Evolutionary conservation across 768 basidiomycete species (phyloP), one percentile per base, ranked within the genome.

Genomic region (Suillus paluster): DNA sequence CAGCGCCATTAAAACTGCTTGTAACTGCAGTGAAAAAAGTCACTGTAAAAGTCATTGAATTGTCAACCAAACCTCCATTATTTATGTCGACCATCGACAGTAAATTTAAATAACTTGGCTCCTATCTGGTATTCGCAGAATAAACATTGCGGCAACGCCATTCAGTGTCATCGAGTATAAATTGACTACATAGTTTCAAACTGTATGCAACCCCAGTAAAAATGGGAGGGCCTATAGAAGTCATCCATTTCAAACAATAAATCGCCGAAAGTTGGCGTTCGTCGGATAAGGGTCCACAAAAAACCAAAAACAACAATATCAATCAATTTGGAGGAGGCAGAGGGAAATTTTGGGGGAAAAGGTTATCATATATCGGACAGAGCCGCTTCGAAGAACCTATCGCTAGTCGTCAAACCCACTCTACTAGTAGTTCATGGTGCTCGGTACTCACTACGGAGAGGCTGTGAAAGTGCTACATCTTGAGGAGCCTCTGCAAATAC

Each of bases 291-390:
- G 15, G 48, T 5, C 27, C 4, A 9, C 27, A 4, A 25, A 5
- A 23, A 5, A 23, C 21, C 23, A 48, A 30, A 50, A 11, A 10
- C 27, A 30, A 30, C 25, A 2, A 27, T 5, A 48, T 48, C 9
- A 3, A 19, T 50, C 49, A 50, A 1, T n/a, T 30, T 19, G 49
- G 17, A 30, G 49, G 49, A 19, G 49, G 49, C 0, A 50, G 10
- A 30, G 49, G 17, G 49, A 50, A 50, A 30, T 50, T 50, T 50
- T 50, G 49, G 30, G 30, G 27, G 17, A 19, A 27, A 50, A 50
- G 49, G 27, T 27, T 50, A 30, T 50, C 27, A n/a, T 30, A 50
- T 50, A 50, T 50, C 27, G 49, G 49, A 50, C 49, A 50, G 5
- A 50, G 49, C 11, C n/a, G 49, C 27, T 50, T 50, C 19, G 49